Conservation (phyloP, 2,329 filamentous ascomycete genomes). For the Xylariaceae sp. region DNA sequence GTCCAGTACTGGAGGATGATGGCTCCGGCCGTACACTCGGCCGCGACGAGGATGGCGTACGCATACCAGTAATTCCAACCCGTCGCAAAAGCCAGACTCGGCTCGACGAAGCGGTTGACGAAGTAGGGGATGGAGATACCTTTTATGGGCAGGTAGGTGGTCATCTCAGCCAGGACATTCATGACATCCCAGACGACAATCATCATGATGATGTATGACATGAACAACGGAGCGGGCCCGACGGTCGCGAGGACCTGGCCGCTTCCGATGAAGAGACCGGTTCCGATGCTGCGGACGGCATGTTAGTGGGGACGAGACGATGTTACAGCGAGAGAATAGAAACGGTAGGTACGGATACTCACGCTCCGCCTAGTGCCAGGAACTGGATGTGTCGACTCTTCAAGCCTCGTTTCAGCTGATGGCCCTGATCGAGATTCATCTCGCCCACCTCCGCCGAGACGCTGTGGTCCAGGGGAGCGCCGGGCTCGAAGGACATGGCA, state of each 20-base stretch:
- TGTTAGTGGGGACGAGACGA: slow-evolving; percentile 5
- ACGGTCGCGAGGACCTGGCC: slow-evolving; percentile 50
- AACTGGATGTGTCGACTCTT: slow-evolving; percentile 59
- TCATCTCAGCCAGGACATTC: slow-evolving; percentile 52
- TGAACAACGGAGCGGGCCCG: slow-evolving; percentile 62
- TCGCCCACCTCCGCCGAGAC: slow-evolving; percentile 23
- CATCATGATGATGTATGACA: slow-evolving; percentile 60
- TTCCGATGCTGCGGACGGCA: slow-evolving; percentile 45
- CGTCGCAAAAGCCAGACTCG: slow-evolving; percentile 50
- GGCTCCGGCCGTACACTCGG: slow-evolving; percentile 53
- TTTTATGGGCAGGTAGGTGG: slow-evolving; percentile 49
- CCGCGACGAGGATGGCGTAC: slow-evolving; percentile 53
- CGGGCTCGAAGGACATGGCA: slow-evolving; percentile 19
- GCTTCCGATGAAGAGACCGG: slow-evolving; percentile 59
- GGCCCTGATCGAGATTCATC: slow-evolving; percentile 31
- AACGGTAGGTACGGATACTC: slow-evolving; percentile 19
- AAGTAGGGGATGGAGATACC: slow-evolving; percentile 55
- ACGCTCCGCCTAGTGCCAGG: slow-evolving; percentile 48
- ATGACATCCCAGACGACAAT: slow-evolving; percentile 49
- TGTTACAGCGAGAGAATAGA: not conserved
- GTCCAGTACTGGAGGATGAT: slow-evolving; percentile 59
- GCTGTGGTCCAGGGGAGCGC: slow-evolving; percentile 23
- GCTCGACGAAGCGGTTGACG: slow-evolving; percentile 50
- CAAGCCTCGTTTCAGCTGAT: slow-evolving; percentile 50
- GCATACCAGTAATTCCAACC: slow-evolving; percentile 61